Base-by-base conservation (phyloP, 2,329 filamentous ascomycete species). In the Penicillium hesseltinei region DNA sequence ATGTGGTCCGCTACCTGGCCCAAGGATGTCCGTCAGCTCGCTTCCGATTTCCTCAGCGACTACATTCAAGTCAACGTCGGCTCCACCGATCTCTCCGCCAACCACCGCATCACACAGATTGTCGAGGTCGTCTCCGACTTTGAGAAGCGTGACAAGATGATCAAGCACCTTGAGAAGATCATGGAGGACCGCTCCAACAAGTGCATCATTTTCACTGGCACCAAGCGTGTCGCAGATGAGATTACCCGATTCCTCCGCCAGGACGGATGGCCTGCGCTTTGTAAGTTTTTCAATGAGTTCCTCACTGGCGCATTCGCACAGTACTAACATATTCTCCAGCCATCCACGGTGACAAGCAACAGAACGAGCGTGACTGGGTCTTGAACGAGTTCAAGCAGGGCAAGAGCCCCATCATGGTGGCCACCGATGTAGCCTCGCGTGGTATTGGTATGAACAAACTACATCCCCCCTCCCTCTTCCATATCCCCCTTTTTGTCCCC, bases 1-100 rank as follows among this genome's bases (percentile, higher is more conserved):
- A 96, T 99, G 92, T 99, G 93, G 91, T 99, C 94, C 60, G 94
- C 94, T 68, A 99, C 94, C 7, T 99, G 94, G 92, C 94, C 94
- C 71, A 97, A 97, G 84, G 93, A 97, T 77, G 93, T 99, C 68
- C 91, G 93, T 72, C 89, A 92, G 74, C 83, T 97, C 69, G 93
- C 92, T 54, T 81, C 88, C 51, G 92, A 97, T 75, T 97, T 94
- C 82, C 85, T 96, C 70, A 88, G 89, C 69, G 89, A 99, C 76
- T 97, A 94, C 79, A 97, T 97, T 70, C 94, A 99, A 80, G 94
- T 97, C 80, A 97, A 97, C 81, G 94, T 97, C 71, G 93, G 92
- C 73, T 97, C 94, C 59, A 86, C 96, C 84, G 94, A 97, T 66
- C 84, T 99, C 57, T 89, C 93, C 73, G 92, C 94, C 81, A 96